Percentiles rank a stretch among this genome's conserved stretches.
Evolutionary conservation across 495 filamentous ascomycete species (phyloP).

Genomic region (Penicillium salamii): DNA sequence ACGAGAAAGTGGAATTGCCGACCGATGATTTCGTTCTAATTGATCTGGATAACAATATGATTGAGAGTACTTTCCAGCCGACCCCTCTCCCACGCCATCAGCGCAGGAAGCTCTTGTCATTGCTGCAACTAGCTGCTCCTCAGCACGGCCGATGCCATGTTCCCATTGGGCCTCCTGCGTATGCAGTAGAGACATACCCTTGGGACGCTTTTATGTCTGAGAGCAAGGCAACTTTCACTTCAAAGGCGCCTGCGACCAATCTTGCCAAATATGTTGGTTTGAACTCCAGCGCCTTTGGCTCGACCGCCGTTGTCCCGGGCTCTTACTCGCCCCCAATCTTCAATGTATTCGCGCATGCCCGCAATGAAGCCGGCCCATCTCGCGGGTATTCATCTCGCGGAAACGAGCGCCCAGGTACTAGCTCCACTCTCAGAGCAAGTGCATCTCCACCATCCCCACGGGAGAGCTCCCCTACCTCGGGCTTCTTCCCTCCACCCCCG

Average conservation of each 20-base stretch:
- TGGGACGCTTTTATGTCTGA: slow-evolving; percentile 86
- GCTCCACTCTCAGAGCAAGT: slow-evolving; percentile 65
- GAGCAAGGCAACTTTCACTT: slow-evolving; percentile 72
- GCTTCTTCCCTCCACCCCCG: slow-evolving; percentile 71
- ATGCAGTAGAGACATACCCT: slow-evolving; percentile 88
- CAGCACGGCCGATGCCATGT: slow-evolving; percentile 88
- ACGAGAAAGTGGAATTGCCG: slow-evolving; percentile 86
- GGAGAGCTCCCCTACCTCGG: slow-evolving; percentile 72
- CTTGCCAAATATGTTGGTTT: slow-evolving; percentile 82
- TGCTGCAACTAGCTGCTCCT: slow-evolving; percentile 86
- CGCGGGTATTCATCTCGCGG: slow-evolving; percentile 50
- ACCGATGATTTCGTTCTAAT: slow-evolving; percentile 97
- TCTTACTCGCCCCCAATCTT: slow-evolving; percentile 61
- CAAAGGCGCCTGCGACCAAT: slow-evolving; percentile 64
- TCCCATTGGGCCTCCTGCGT: slow-evolving; percentile 81
- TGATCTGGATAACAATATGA: slow-evolving; percentile 85
- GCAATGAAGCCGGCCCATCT: slow-evolving; percentile 52
- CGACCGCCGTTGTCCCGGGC: slow-evolving; percentile 51
- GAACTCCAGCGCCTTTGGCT: slow-evolving; percentile 83
- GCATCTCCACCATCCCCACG: slow-evolving; percentile 75
- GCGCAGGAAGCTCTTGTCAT: slow-evolving; percentile 80
- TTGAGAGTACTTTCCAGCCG: slow-evolving; percentile 75
- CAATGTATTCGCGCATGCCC: slow-evolving; percentile 85
- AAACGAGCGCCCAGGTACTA: slow-evolving; percentile 75
- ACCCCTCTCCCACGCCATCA: slow-evolving; percentile 80